Evolutionary conservation across 1,139 yeast genomes (phyloP), one percentile per base, ranked within the genome.

Genomic region (Yamadazyma pseudoaaseri): DNA sequence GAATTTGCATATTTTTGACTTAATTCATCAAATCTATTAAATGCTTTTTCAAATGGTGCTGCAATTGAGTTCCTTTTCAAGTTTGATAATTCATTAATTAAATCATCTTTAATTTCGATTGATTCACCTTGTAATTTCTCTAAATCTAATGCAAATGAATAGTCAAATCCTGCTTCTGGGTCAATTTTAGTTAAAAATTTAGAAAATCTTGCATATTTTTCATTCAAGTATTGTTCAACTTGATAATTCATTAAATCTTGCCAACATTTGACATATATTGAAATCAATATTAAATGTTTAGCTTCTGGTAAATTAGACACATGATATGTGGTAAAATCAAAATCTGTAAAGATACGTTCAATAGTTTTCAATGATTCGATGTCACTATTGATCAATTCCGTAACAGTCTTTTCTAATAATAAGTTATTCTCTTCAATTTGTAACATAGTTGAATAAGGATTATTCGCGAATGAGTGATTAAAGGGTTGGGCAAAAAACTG

Each of bases 291-390:
- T 56, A 76, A 65, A 28, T 79, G 62, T 68, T 78, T 85, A 51
- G 69, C 72, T 54, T 77, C 87, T 5, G 64, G 58, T 10, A 90
- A 81, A 27, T 96, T 90, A 31, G 95, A 83, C 44, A 94, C 70
- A 60, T 90, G 97, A 62, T 85, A 89, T 20, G 95, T 86, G 38
- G 96, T 95, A 64, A 89, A 89, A 60, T 92, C 98, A 53, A 92
- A 92, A 65, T 92, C 99, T 23, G 96, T 82, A 44, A 92, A 79
- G 45, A 92, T 79, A 58, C 97, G 79, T 61, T 92, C 97, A 49
- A 92, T 73, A n/a, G 84, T 70, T 42, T 79, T 68, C 29, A 52
- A 41, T 15, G 62, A 56, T 11, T 59, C 75, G 9, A 50, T 44
- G 6, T 47, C 56, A 2, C 63, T 56, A 32, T 56, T 54, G 30